These are phyloP conservation scores for Solanum acaule DNA, from an alignment of 257 asterid genomes.

Conservation along the genomic window DNA sequence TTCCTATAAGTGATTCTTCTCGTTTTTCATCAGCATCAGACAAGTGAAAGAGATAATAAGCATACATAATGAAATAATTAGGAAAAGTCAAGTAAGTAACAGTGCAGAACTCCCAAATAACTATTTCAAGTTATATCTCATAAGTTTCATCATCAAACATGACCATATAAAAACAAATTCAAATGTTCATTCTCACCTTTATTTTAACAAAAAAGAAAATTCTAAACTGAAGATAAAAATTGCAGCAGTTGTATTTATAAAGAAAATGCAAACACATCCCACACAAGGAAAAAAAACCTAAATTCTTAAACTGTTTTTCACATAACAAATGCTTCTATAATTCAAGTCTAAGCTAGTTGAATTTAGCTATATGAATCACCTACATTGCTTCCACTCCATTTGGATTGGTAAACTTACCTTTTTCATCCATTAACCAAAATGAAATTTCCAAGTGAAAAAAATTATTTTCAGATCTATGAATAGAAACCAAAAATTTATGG, in stretches of 20 bases:
- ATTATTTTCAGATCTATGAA: too few relatives aligned
- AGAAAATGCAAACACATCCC: neutral
- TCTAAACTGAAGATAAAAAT: neutral
- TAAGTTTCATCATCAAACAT: too few relatives aligned
- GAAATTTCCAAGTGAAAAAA: too few relatives aligned
- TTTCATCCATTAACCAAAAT: too few relatives aligned
- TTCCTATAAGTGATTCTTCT: constrained; percentile 48
- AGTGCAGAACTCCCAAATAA: neutral
- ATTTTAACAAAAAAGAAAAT: neutral
- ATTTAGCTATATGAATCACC: too few relatives aligned
- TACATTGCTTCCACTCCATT: too few relatives aligned
- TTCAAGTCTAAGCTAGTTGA: too few relatives aligned
- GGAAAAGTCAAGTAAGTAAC: neutral
- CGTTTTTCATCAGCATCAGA: constrained; percentile 41
- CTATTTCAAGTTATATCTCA: neutral
- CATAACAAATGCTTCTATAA: too few relatives aligned
- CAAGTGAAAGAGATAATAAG: neutral
- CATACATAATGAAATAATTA: neutral
- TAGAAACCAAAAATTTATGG: too few relatives aligned
- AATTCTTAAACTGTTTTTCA: neutral
- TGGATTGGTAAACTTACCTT: too few relatives aligned
- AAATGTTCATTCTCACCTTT: too few relatives aligned
- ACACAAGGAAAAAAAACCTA: neutral
- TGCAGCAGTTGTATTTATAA: neutral
- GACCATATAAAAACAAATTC: too few relatives aligned